Conservation (phyloP, 169 alveolate genomes). For the Perkinsus marinus region DNA sequence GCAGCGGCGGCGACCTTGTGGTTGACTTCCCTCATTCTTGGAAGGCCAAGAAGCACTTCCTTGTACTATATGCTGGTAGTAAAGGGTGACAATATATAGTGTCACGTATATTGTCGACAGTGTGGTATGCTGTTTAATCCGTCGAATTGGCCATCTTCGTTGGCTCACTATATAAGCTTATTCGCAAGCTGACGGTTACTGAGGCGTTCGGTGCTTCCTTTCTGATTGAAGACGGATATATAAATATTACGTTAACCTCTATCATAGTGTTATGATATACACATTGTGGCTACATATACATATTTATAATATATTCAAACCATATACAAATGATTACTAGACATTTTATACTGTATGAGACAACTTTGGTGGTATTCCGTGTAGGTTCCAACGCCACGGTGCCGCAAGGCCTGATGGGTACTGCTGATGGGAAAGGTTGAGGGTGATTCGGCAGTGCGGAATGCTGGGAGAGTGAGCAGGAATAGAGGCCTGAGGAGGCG, state of each 20-base stretch:
- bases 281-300: no score
- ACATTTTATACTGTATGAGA: background rate
- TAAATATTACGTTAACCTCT: no score
- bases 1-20: slow-evolving; percentile 78
- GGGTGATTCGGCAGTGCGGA: background rate
- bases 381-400: background rate
- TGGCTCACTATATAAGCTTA: no score
- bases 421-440: background rate
- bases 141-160: no score
- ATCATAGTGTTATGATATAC: no score
- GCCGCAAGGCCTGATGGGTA: slow-evolving; percentile 19
- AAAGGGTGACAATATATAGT: background rate
- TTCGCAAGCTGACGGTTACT: no score
- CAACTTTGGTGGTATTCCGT: background rate
- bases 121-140: no score
- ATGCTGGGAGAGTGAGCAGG: background rate
- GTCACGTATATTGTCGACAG: no score
- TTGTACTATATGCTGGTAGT: background rate
- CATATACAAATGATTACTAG: no score
- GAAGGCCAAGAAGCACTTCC: slow-evolving; percentile 72
- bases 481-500: background rate
- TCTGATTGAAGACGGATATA: no score
- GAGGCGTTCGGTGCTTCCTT: no score
- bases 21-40: slow-evolving; percentile 84
- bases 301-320: no score